Evolutionary conservation across 768 basidiomycete species (phyloP).

Genomic region (Boletellus ananas): DNA sequence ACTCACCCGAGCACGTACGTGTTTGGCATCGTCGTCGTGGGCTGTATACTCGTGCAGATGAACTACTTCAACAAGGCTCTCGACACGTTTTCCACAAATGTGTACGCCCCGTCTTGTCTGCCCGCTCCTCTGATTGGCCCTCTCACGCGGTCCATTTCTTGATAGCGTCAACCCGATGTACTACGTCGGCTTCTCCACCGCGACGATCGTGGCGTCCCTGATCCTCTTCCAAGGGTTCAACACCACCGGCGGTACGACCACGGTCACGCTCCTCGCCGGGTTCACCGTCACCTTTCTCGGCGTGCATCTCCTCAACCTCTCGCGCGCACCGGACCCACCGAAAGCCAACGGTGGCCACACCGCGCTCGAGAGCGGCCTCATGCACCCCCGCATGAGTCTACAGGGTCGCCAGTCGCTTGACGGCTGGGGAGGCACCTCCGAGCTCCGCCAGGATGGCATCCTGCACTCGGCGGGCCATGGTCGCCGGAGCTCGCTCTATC

Average conservation of each 20-base stretch:
- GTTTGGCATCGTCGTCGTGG: conserved; percentile 75
- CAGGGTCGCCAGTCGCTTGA: conserved; percentile 81
- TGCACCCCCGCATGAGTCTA: conserved; percentile 77
- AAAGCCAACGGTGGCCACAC: conserved; percentile 42
- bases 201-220: conserved; percentile 89
- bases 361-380: conserved; percentile 60
- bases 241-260: conserved; percentile 76
- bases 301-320: conserved; percentile 89
- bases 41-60: conserved; percentile 91
- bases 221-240: conserved; percentile 98
- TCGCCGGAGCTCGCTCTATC: conserved; percentile 62
- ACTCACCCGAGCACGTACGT: conserved; percentile 95
- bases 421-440: conserved; percentile 52
- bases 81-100: conserved; percentile 95
- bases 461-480: conserved; percentile 46
- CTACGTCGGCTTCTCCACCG: conserved; percentile 94
- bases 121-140: background rate
- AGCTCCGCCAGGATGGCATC: conserved; percentile 26
- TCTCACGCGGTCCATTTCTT: background rate
- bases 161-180: conserved; percentile 94
- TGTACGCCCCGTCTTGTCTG: conserved; percentile 52
- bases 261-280: conserved; percentile 82
- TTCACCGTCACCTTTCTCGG: conserved; percentile 94
- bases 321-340: conserved; percentile 52
- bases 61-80: conserved; percentile 98